Evolutionary conservation across 2,329 filamentous ascomycete genomes (phyloP).

Genomic region (Balansia obtecta): DNA sequence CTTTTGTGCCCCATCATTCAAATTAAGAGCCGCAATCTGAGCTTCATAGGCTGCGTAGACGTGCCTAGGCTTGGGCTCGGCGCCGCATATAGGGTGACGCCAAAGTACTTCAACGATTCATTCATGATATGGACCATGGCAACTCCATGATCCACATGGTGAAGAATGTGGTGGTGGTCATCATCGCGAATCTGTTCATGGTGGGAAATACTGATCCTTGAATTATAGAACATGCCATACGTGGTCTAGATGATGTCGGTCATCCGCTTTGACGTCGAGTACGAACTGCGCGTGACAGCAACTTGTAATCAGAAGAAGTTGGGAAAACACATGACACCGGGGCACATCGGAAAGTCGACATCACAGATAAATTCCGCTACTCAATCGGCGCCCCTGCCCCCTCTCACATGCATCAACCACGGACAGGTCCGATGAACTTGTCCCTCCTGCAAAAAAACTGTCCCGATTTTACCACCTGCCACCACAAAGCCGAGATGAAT

Average conservation of each 20-base stretch:
- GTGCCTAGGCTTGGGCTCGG: slow-evolving; percentile 12
- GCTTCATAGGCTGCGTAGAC: slow-evolving; percentile 13
- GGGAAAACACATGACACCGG: slow-evolving; percentile 18
- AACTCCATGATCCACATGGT: slow-evolving; percentile 12
- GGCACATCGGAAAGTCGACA: slow-evolving; percentile 25
- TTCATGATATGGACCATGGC: slow-evolving; percentile 17
- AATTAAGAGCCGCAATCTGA: slow-evolving; percentile 17
- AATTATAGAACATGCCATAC: slow-evolving; percentile 24
- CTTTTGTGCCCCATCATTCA: slow-evolving; percentile 16
- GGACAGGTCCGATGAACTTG: too few species aligned
- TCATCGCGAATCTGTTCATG: slow-evolving; percentile 17
- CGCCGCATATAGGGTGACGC: slow-evolving; percentile 20
- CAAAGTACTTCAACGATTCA: slow-evolving; percentile 21
- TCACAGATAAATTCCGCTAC: slow-evolving; percentile 25
- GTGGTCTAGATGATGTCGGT: slow-evolving; percentile 18
- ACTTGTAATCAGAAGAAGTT: neutral
- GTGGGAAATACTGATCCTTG: slow-evolving; percentile 24
- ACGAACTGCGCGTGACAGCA: too few species aligned
- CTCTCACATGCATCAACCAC: slow-evolving; percentile 27
- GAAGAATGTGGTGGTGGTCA: slow-evolving; percentile 14
- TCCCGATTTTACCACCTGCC: slow-evolving; percentile 1
- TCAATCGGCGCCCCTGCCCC: slow-evolving; percentile 25
- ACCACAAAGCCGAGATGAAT: neutral
- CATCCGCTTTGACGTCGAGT: too few species aligned
- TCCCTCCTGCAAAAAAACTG: slow-evolving; percentile 27